phyloP scores from a whole-genome alignment of 306 rosid species.

The Cucumis cinereus region DNA sequence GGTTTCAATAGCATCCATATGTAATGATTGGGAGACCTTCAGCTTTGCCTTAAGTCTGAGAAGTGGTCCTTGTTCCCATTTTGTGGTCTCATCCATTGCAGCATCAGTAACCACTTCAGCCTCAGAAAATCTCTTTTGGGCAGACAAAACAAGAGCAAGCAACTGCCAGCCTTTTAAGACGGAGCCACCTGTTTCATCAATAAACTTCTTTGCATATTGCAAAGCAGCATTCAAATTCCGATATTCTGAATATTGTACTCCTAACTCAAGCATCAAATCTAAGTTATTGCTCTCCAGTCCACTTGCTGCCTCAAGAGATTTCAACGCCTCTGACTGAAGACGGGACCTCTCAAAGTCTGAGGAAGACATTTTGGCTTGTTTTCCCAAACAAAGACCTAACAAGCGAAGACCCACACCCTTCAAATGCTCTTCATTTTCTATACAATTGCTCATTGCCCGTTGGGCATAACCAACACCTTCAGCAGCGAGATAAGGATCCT shows the following conservation, averaged over 20 bases:
- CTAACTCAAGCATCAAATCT: slow-evolving; percentile 75
- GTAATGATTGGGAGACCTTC: slow-evolving; percentile 56
- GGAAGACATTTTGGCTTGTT: slow-evolving; percentile 55
- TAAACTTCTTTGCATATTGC: slow-evolving; percentile 55
- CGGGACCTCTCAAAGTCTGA: slow-evolving; percentile 44
- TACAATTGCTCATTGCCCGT: slow-evolving; percentile 41
- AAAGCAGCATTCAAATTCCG: slow-evolving; percentile 68
- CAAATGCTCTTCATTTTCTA: slow-evolving; percentile 47
- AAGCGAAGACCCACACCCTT: slow-evolving; percentile 66
- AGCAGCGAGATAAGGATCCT: slow-evolving; percentile 51
- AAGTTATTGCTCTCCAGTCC: slow-evolving; percentile 30
- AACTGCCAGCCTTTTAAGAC: slow-evolving; percentile 71
- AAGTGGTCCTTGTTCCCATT: slow-evolving; percentile 92
- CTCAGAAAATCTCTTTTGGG: slow-evolving; percentile 64
- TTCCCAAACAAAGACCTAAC: slow-evolving; percentile 75
- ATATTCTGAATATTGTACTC: slow-evolving; percentile 58
- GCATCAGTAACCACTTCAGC: slow-evolving; percentile 89
- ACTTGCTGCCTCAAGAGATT: slow-evolving; percentile 36
- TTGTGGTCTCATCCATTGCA: slow-evolving; percentile 83
- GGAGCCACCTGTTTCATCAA: slow-evolving; percentile 86
- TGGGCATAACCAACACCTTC: slow-evolving; percentile 73
- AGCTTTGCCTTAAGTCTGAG: slow-evolving; percentile 86
- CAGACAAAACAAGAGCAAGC: slow-evolving; percentile 85
- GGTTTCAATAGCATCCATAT: slow-evolving; percentile 84
- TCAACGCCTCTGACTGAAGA: slow-evolving; percentile 47